Percentiles rank a stretch among this genome's conserved stretches.
Conservation (phyloP, 202 grass and related monocot genomes). For the Miscanthus sacchariflorus region DNA sequence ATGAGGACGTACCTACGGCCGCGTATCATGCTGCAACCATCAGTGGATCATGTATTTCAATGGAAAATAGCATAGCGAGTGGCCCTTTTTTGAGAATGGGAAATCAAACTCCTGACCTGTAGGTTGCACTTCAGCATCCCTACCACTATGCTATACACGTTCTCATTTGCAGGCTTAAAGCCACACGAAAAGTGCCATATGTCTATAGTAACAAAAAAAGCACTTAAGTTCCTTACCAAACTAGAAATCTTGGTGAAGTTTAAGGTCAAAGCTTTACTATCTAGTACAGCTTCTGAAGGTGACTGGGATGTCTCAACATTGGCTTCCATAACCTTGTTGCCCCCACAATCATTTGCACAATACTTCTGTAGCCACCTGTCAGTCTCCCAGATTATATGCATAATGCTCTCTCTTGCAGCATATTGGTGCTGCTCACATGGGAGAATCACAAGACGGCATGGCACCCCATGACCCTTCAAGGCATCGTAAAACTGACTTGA, state of each 20-base stretch:
- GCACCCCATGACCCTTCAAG: slow-evolving; percentile 80
- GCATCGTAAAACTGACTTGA: slow-evolving; percentile 84
- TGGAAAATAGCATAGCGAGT: background rate
- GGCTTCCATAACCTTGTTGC: slow-evolving; percentile 14
- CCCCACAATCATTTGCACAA: slow-evolving; percentile 44
- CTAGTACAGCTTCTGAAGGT: slow-evolving; percentile 39
- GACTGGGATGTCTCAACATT: slow-evolving; percentile 46
- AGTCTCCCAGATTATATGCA: slow-evolving; percentile 95
- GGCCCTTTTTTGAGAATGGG: background rate
- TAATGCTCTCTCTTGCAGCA: slow-evolving; percentile 77
- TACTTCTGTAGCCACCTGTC: slow-evolving; percentile 84
- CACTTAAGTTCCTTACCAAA: slow-evolving; percentile 54
- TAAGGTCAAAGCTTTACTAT: slow-evolving; percentile 45
- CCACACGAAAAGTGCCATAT: background rate
- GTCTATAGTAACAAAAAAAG: background rate
- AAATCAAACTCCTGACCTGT: background rate
- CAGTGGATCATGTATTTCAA: background rate
- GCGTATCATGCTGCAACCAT: background rate
- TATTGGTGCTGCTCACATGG: slow-evolving; percentile 80
- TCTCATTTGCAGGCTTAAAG: background rate
- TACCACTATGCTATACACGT: background rate
- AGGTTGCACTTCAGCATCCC: background rate
- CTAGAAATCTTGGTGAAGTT: slow-evolving; percentile 57
- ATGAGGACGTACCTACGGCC: background rate
- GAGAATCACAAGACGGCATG: slow-evolving; percentile 80